Base-by-base conservation (phyloP, 148 eudicot species). In the Rhododendron henanense region DNA sequence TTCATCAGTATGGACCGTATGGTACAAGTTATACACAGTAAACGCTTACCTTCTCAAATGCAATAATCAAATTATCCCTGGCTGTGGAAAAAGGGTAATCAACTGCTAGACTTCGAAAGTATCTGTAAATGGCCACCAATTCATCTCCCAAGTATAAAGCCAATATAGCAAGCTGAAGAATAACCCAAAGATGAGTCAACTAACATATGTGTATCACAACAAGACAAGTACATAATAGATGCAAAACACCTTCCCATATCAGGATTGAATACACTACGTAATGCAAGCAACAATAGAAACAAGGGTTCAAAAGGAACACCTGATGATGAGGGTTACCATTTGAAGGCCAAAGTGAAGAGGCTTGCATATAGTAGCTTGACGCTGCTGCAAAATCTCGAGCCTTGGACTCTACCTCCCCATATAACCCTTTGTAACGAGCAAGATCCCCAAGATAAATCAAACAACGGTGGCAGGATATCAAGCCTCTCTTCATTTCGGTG, bases 301-400 rank as follows among this genome's bases (percentile, higher is more conserved):
- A 78, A 87, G 3, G 39, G 61, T 25, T 80, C 53, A 79, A 78
- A 82, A 84, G 81, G 86, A 39, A 91, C 98, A 94, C 99, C 99
- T 97, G 99, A 88, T 97, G 98, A 84, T 97, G 98, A 78, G 99
- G 98, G 87, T 97, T 97, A 41, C 99, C 99, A 90, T 91, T 94
- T 53, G 97, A 92, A 83, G 99, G 98, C 92, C 92, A 92, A 82
- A 97, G 91, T 8, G 95, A 92, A 84, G 98, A 91, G 88, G 99
- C 99, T 90, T 97, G 96, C 91, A 85, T 79, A 79, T 97, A 97
- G 89, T 97, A 97, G 83, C 96, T 94, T 50, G 98, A 93, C 51
- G 99, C 98, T 83, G 99, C 96, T 1, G 93, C 93, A 90, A 93
- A 93, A 85, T 97, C 99, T 84, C 95, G 92, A 44, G 90, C 78